A percentile compares a stretch with the other conserved stretches of the same genome.
phyloP scores from a whole-genome alignment of 2,329 filamentous ascomycete genomes.

The Fusarium praegraminearum region DNA sequence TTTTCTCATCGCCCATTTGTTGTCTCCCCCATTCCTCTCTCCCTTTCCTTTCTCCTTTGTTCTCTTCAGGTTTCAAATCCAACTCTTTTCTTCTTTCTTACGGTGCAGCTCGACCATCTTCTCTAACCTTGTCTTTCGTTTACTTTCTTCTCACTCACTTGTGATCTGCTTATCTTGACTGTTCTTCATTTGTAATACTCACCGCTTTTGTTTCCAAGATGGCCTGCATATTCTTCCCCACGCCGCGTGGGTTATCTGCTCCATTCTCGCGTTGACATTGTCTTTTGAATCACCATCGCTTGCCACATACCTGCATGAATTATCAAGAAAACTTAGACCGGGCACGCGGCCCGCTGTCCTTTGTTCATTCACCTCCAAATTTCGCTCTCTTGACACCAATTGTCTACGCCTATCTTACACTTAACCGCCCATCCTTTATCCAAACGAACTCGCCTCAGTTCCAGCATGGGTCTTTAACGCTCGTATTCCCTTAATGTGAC shows the following conservation, averaged over 20 bases:
- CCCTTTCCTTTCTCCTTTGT: not conserved
- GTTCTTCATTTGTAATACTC: constrained; percentile 6
- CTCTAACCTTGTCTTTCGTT: not conserved
- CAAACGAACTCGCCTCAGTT: constrained; percentile 50
- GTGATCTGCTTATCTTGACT: not conserved
- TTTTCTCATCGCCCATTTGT: not conserved
- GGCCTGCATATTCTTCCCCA: constrained; percentile 22
- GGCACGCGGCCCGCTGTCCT: constrained; percentile 61
- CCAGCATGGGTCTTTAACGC: constrained; percentile 62
- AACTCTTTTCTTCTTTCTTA: constrained; percentile 6
- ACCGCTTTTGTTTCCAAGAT: constrained; percentile 22
- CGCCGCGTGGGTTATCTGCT: constrained; percentile 23
- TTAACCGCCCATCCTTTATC: constrained; percentile 47
- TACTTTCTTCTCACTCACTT: not conserved
- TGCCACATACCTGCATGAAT: constrained; percentile 53
- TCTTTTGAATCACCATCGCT: constrained; percentile 60
- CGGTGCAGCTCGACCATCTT: constrained; percentile 3
- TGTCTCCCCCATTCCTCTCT: not conserved
- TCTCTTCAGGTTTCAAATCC: not conserved
- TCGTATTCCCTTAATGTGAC: constrained; percentile 63
- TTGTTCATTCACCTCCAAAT: constrained; percentile 67
- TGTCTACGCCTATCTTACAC: constrained; percentile 61
- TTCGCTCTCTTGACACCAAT: constrained; percentile 57
- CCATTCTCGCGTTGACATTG: constrained; percentile 58
- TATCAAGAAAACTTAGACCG: constrained; percentile 59